These are phyloP conservation scores for Larix sibirica DNA, from an alignment of 83 land plant genomes.

Conservation along the genomic window DNA sequence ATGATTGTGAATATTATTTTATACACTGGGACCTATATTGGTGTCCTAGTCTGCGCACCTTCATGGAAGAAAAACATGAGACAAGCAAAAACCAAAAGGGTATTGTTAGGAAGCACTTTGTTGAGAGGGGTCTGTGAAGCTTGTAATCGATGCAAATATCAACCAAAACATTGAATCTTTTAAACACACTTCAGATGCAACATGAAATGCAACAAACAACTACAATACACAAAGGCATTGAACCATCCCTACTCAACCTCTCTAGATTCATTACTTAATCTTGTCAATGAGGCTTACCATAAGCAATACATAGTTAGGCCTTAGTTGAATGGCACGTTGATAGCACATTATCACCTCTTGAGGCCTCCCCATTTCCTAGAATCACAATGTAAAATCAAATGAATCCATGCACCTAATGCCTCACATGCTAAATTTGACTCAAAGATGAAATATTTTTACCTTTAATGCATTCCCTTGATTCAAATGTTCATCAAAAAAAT, in stretches of 20 bases:
- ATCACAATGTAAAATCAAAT: constrained; percentile 21
- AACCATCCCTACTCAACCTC: neutral
- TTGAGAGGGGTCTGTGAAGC: constrained; percentile 4
- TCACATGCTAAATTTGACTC: neutral
- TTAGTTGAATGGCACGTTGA: constrained; percentile 74
- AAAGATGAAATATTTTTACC: constrained; percentile 45
- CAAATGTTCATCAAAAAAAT: constrained; percentile 84
- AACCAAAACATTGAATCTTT: constrained; percentile 12
- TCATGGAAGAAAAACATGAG: constrained; percentile 6
- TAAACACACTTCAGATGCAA: constrained; percentile 1
- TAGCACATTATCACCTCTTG: constrained; percentile 91
- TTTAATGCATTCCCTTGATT: constrained; percentile 91
- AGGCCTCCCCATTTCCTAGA: constrained; percentile 86
- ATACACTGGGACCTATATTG: neutral
- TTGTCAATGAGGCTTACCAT: constrained; percentile 57
- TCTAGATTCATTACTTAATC: neutral
- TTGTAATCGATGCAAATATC: constrained; percentile 15
- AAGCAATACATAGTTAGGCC: constrained; percentile 87
- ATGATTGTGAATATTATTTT: neutral
- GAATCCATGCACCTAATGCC: neutral
- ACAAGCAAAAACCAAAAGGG: constrained; percentile 14
- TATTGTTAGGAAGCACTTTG: constrained; percentile 14
- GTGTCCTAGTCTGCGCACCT: constrained; percentile 15
- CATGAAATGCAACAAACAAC: neutral
- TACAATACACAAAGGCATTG: constrained; percentile 15